Evolutionary conservation across 306 rosid species (phyloP), one percentile per base, ranked within the genome.

Genomic region (Cicer yamashitae): DNA sequence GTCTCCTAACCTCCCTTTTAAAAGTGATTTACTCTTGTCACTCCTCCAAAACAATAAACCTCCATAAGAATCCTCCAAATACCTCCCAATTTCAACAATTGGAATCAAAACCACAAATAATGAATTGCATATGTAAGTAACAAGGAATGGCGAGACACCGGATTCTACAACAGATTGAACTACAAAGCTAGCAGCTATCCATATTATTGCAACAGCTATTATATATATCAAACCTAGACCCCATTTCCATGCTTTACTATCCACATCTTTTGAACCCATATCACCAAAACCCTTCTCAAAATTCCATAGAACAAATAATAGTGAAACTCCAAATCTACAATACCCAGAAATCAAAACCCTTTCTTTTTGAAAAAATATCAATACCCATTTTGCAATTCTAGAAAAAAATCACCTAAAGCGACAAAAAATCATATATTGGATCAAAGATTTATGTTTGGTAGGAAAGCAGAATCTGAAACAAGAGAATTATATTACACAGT

Each of bases 131-230:
- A 90, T 82, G 77, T 94, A 94, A 10, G 99, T 94, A 61, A 94
- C 80, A 52, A 94, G 92, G 67, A 94, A 94, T 5, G 99, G 97
- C 47, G 99, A 86, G 12, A 92, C 96, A 76, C 97, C 97, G 7
- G 75, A 92, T 81, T 94, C 99, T 34, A 94, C 96, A 70, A 92
- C 99, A 15, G 97, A 91, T 82, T 94, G 99, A 40, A 94, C 99
- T 53, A 94, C 97, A 82, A 89, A 92, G 78, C 99, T 92, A 43
- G 99, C 99, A 86, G 99, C 96, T 85, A 94, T 92, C 99, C 99
- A 94, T 50, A 94, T 94, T 12, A 90, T 81, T 47, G 97, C 97
- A 78, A 94, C 99, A 8, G 91, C 82, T 80, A 90, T 54, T 75
- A 94, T 90, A 68, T 90, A 94, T 45, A 73, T 53, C 88, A 94